These are phyloP conservation scores for Wickerhamiella lipophila DNA, from an alignment of 805 yeast genomes.

Conservation along the genomic window DNA sequence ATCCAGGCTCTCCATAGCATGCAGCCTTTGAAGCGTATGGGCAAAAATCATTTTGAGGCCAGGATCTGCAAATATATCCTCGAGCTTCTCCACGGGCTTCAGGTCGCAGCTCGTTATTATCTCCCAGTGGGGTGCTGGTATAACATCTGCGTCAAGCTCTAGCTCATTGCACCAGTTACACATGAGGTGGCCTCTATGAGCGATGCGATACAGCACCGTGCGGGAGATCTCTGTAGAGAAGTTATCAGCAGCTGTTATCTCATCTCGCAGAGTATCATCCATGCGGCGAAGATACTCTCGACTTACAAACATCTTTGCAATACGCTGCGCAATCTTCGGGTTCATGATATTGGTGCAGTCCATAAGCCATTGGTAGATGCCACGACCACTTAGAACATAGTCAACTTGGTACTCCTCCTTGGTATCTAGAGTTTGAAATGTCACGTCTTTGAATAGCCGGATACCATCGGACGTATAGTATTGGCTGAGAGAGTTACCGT, in stretches of 20 bases:
- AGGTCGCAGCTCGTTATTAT: not conserved
- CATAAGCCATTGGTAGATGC: conserved; percentile 74
- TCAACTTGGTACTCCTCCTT: conserved; percentile 21
- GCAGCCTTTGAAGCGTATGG: not conserved
- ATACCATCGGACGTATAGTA: conserved; percentile 66
- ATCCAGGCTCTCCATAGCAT: not conserved
- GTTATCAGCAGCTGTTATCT: conserved; percentile 11
- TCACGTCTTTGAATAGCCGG: conserved; percentile 39
- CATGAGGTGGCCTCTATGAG: conserved; percentile 13
- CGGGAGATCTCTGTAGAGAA: conserved; percentile 12
- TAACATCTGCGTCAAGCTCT: not conserved
- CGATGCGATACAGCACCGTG: conserved; percentile 16
- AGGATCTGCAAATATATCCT: conserved; percentile 5
- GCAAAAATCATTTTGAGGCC: conserved; percentile 4
- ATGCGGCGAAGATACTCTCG: conserved; percentile 18
- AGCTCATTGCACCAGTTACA: not conserved
- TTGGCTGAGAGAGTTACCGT: conserved; percentile 67
- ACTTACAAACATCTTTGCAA: conserved; percentile 27
- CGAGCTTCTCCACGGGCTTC: not conserved
- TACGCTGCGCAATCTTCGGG: conserved; percentile 17
- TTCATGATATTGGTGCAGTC: conserved; percentile 71
- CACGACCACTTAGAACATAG: conserved; percentile 60
- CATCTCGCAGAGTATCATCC: conserved; percentile 11
- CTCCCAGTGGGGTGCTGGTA: not conserved
- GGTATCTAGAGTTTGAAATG: conserved; percentile 20